Evolutionary conservation across 305 asterid genomes (phyloP).

Genomic region (Plantago rigida): DNA sequence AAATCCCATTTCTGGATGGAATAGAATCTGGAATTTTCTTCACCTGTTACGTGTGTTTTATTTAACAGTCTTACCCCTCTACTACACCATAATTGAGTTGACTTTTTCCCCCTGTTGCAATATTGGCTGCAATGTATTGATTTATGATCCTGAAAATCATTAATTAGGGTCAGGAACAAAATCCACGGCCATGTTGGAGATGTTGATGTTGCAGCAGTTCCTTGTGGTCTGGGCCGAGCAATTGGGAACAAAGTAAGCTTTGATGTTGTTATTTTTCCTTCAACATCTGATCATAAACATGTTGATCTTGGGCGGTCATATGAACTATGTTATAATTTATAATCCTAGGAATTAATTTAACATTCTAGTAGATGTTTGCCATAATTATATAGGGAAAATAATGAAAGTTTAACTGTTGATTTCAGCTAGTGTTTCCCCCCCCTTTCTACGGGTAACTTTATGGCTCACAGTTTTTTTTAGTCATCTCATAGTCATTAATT

Average conservation of each 20-base stretch:
- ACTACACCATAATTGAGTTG: constrained; percentile 10
- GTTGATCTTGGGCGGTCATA: too few relatives aligned
- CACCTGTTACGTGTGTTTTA: constrained; percentile 2
- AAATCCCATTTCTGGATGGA: too few relatives aligned
- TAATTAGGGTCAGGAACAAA: constrained; percentile 66
- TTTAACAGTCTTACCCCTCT: neutral
- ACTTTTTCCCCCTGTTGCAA: constrained; percentile 2
- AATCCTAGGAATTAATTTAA: too few relatives aligned
- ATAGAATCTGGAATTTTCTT: neutral
- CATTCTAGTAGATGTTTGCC: too few relatives aligned
- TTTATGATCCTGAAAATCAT: constrained; percentile 21
- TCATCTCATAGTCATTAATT: too few relatives aligned
- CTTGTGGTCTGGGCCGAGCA: constrained; percentile 95
- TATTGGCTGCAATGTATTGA: constrained; percentile 1
- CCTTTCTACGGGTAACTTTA: too few relatives aligned
- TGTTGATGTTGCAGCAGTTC: constrained; percentile 93
- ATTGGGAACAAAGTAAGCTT: constrained; percentile 76
- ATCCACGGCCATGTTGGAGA: constrained; percentile 69
- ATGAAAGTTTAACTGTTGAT: too few relatives aligned
- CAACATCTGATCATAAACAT: neutral
- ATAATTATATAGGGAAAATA: too few relatives aligned
- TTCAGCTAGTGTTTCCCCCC: too few relatives aligned
- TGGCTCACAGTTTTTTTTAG: too few relatives aligned
- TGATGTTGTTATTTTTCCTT: neutral
- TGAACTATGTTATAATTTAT: too few relatives aligned